Evolutionary conservation across 768 basidiomycete species (phyloP), one percentile per base, ranked within the genome.

Genomic region (Mycena chlorophos): DNA sequence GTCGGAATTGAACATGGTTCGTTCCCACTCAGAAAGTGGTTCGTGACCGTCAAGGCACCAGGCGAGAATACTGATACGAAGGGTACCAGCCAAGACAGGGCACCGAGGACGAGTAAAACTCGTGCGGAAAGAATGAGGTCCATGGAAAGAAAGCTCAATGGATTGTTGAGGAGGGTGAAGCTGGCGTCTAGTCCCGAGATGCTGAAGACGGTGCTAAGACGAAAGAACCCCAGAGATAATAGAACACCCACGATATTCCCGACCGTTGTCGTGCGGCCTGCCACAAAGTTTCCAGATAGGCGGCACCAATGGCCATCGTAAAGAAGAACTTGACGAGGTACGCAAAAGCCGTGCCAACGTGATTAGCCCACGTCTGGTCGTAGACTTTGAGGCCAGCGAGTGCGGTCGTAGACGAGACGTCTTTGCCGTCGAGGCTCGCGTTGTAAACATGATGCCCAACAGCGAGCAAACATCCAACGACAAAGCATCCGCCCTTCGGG

Each of bases 291-390:
- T 55, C 30, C 2, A 55, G 26, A 25, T 48, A 55, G 23, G 54
- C 54, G 3, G 31, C 46, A 10, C 54, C 54, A 1, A 55, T 25
- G 26, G 43, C 30, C 47, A 48, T 39, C 17, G 28, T 22, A 25
- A 55, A 55, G 54, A 34, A 55, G 47, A 55, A 55, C 47, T 55
- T 55, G 8, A 34, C 28, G 25, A 49, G 46, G 47, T 48, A 55
- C 5, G 54, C 54, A n/a, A 55, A 28, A 19, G 31, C 31, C 1
- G 47, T 37, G 8, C 46, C 54, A 20, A 55, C 46, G 22, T 49
- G 46, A 23, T 34, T 55, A 16, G 54, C 46, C 54, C 54, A 55
- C 46, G 39, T 55, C 54, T 55, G 31, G 34, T 55, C 54, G 20
- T 28, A 38, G n/a, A 55, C 45, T 20, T 31, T 38, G 48, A 46